Conservation (phyloP, 495 filamentous ascomycete species). For the Penicillium chermesinum region DNA sequence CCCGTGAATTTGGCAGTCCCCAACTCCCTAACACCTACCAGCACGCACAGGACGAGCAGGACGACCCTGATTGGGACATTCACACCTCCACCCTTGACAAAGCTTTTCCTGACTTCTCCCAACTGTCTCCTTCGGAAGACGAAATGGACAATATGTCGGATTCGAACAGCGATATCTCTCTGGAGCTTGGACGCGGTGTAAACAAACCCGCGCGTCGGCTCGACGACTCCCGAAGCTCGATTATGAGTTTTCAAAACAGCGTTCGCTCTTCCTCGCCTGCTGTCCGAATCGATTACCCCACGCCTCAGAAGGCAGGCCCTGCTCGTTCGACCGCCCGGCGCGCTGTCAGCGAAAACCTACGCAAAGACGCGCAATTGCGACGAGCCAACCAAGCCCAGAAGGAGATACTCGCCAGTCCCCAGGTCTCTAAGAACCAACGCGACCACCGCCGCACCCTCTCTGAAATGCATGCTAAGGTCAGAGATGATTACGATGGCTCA, state of each 20-base stretch:
- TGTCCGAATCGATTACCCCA: conserved; percentile 42
- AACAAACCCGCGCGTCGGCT: conserved; percentile 30
- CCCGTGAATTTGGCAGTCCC: conserved; percentile 40
- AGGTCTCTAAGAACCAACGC: conserved; percentile 30
- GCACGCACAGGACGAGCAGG: not conserved
- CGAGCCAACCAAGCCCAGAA: conserved; percentile 43
- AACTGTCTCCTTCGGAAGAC: conserved; percentile 38
- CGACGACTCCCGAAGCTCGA: conserved; percentile 41
- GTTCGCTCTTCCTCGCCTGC: conserved; percentile 45
- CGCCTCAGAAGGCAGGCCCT: conserved; percentile 33
- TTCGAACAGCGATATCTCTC: conserved; percentile 33
- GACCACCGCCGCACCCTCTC: conserved; percentile 43
- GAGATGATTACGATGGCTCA: conserved; percentile 52
- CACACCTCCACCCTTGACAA: conserved; percentile 60
- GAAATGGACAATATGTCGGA: conserved; percentile 26
- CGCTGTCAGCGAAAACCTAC: conserved; percentile 36
- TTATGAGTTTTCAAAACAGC: conserved; percentile 46
- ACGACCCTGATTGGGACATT: conserved; percentile 45
- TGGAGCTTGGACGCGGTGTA: conserved; percentile 43
- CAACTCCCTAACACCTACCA: conserved; percentile 32
- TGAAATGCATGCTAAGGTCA: conserved; percentile 51
- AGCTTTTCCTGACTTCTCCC: conserved; percentile 58
- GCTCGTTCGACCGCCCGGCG: conserved; percentile 24
- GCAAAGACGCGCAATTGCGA: conserved; percentile 43
- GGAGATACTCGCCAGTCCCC: conserved; percentile 39